Evolutionary conservation across 768 basidiomycete species (phyloP).

Genomic region (Collybia nuda): DNA sequence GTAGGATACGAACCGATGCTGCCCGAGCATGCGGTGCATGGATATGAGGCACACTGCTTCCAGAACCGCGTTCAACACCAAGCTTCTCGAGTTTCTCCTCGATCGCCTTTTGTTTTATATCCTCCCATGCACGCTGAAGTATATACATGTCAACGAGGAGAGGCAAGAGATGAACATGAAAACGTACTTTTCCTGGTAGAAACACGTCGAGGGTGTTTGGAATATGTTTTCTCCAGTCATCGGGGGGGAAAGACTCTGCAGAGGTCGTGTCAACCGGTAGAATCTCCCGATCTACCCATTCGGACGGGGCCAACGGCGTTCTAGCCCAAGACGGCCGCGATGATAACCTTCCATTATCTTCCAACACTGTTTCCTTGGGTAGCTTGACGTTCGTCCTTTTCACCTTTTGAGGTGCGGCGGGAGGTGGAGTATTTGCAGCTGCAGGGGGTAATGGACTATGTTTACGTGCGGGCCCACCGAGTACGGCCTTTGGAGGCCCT

Average conservation of each 20-base stretch:
- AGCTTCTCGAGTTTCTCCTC: slow-evolving; percentile 81
- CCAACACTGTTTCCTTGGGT: slow-evolving; percentile 62
- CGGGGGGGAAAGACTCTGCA: slow-evolving; percentile 62
- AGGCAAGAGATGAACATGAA: slow-evolving; percentile 3
- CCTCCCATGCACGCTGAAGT: slow-evolving; percentile 70
- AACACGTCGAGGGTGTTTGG: slow-evolving; percentile 78
- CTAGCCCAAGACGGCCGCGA: slow-evolving; percentile 62
- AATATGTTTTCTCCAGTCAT: slow-evolving; percentile 54
- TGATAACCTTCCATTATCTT: slow-evolving; percentile 38
- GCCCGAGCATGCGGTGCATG: slow-evolving; percentile 80
- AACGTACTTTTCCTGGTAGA: slow-evolving; percentile 72
- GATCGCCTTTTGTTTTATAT: slow-evolving; percentile 65
- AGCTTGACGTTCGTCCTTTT: slow-evolving; percentile 74
- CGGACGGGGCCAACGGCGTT: slow-evolving; percentile 39
- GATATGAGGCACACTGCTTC: slow-evolving; percentile 55
- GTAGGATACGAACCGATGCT: slow-evolving; percentile 64
- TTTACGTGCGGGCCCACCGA: slow-evolving; percentile 80
- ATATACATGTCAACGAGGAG: slow-evolving; percentile 9
- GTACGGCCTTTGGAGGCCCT: slow-evolving; percentile 83
- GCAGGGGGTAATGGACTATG: slow-evolving; percentile 59
- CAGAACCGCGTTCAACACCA: slow-evolving; percentile 70
- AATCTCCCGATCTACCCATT: slow-evolving; percentile 19
- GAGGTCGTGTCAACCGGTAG: slow-evolving; percentile 35
- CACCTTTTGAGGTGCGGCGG: slow-evolving; percentile 38
- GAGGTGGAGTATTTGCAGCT: slow-evolving; percentile 17